phyloP scores from a whole-genome alignment of 2,329 filamentous ascomycete species.

The Sclerotinia sclerotiorum region DNA sequence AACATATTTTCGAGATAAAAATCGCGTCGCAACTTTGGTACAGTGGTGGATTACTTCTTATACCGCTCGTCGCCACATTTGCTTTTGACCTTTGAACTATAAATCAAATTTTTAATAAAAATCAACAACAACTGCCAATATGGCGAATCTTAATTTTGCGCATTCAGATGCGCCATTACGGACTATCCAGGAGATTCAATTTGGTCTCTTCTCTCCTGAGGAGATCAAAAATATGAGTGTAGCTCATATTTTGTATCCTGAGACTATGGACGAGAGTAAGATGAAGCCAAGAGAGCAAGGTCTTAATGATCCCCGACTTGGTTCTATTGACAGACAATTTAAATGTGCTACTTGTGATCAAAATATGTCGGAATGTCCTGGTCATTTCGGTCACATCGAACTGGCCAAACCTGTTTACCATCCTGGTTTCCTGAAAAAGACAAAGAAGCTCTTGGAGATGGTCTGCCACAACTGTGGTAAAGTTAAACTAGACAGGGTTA shows the following conservation, averaged over 20 bases:
- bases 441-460: conserved; percentile 98
- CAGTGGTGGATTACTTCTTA: conserved; percentile 25
- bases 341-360: conserved; percentile 96
- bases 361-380: conserved; percentile 92
- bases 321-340: conserved; percentile 93
- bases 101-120: conserved; percentile 20
- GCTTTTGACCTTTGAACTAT: conserved; percentile 16
- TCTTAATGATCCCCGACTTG: conserved; percentile 92
- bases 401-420: conserved; percentile 96
- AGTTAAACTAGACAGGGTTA: conserved; percentile 96
- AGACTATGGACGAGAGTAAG: conserved; percentile 97
- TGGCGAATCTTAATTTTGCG: conserved; percentile 90
- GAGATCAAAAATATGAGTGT: conserved; percentile 99
- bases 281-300: conserved; percentile 87
- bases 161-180: conserved; percentile 95
- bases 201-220: conserved; percentile 93
- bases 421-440: conserved; percentile 93
- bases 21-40: conserved; percentile 33
- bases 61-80: conserved; percentile 25
- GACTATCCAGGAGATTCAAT: conserved; percentile 98
- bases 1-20: conserved; percentile 26
- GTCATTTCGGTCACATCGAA: conserved; percentile 98
- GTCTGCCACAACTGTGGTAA: conserved; percentile 99
- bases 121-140: conserved; percentile 48
- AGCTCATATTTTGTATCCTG: conserved; percentile 92